These are phyloP conservation scores for Citrullus mucosospermus DNA, from an alignment of 306 rosid genomes.

Conservation along the genomic window DNA sequence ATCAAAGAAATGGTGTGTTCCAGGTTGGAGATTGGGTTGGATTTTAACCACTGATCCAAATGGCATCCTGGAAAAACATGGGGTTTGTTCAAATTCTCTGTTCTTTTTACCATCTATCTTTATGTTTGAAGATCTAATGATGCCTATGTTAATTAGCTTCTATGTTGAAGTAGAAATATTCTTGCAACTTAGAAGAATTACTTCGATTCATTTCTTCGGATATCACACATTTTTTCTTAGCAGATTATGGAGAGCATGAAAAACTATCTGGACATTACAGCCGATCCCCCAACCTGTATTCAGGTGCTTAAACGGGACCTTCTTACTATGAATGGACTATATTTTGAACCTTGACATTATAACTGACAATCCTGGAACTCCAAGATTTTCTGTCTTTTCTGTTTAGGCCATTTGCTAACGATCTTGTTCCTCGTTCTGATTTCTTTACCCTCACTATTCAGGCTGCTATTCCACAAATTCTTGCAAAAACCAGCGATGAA, in stretches of 20 bases:
- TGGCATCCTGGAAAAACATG: slow-evolving; percentile 15
- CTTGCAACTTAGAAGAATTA: not conserved
- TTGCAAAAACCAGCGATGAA: slow-evolving; percentile 19
- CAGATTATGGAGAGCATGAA: slow-evolving; percentile 13
- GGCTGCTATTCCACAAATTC: slow-evolving; percentile 38
- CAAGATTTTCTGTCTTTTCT: not conserved
- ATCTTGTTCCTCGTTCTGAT: not conserved
- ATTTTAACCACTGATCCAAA: slow-evolving; percentile 21
- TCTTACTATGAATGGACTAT: not conserved
- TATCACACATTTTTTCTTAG: not conserved
- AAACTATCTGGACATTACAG: not conserved
- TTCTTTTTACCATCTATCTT: not conserved
- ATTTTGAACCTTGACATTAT: not conserved
- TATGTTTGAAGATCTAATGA: not conserved
- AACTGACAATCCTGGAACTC: not conserved
- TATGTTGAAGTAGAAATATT: not conserved
- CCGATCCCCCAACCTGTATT: slow-evolving; percentile 22
- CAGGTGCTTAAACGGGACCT: slow-evolving; percentile 15
- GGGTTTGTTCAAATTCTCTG: slow-evolving; percentile 13
- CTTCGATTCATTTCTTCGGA: not conserved
- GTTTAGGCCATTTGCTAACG: not conserved
- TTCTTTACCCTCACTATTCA: slow-evolving; percentile 2
- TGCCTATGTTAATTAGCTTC: not conserved
- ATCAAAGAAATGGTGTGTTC: slow-evolving; percentile 32
- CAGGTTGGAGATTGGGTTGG: slow-evolving; percentile 48